Evolutionary conservation across 306 rosid genomes (phyloP).

Genomic region (Ormosia emarginata): DNA sequence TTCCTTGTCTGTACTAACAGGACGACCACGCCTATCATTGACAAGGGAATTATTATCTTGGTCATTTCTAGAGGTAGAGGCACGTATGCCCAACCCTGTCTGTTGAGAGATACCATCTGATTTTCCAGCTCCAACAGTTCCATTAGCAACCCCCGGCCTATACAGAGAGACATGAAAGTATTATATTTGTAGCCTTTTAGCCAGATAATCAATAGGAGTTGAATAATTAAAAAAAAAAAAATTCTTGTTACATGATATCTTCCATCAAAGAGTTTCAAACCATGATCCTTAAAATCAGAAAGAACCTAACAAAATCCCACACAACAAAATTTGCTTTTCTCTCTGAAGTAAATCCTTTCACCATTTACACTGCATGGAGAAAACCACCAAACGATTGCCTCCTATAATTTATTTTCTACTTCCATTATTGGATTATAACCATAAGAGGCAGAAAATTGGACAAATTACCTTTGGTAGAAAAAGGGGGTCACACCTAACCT

Average conservation of each 20-base stretch:
- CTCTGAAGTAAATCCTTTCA: slow-evolving; percentile 15
- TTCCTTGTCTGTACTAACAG: slow-evolving; percentile 78
- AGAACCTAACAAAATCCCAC: slow-evolving; percentile 20
- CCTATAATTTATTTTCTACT: not conserved
- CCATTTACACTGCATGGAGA: not conserved
- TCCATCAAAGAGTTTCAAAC: slow-evolving; percentile 9
- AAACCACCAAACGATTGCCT: not conserved
- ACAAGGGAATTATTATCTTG: slow-evolving; percentile 64
- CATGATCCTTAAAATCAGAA: slow-evolving; percentile 14
- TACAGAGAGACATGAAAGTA: slow-evolving; percentile 24
- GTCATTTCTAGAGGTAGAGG: slow-evolving; percentile 75
- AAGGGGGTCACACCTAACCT: not conserved
- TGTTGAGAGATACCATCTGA: slow-evolving; percentile 73
- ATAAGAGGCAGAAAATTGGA: not conserved
- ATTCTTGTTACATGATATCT: not conserved
- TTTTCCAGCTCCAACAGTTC: slow-evolving; percentile 75
- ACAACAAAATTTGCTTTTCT: not conserved
- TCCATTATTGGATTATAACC: not conserved
- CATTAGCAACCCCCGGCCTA: slow-evolving; percentile 79
- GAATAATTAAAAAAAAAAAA: not conserved
- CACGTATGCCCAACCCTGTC: slow-evolving; percentile 71
- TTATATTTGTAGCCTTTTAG: slow-evolving; percentile 22
- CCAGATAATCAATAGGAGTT: slow-evolving; percentile 19
- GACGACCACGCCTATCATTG: slow-evolving; percentile 79
- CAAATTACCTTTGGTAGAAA: not conserved